These are phyloP conservation scores for Teunomyces lycoperdinae DNA, from an alignment of 805 yeast genomes.

Conservation along the genomic window DNA sequence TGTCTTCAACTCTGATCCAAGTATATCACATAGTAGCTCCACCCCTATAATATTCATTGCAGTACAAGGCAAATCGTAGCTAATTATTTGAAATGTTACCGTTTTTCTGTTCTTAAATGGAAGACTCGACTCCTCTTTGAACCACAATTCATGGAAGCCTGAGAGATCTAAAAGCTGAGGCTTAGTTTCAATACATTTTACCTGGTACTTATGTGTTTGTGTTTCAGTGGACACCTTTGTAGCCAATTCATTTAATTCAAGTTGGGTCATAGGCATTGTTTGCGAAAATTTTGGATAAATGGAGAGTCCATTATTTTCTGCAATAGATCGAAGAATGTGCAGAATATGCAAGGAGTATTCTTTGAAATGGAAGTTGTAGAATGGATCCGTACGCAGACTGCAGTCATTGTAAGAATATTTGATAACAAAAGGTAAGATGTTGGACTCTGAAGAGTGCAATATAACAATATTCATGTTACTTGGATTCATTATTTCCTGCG, in stretches of 20 bases:
- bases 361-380: slow-evolving; percentile 45
- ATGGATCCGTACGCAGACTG: slow-evolving; percentile 29
- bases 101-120: slow-evolving; percentile 29
- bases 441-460: slow-evolving; percentile 21
- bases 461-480: slow-evolving; percentile 33
- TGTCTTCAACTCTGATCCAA: slow-evolving; percentile 39
- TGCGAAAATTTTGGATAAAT: slow-evolving; percentile 28
- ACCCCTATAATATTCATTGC: slow-evolving; percentile 43
- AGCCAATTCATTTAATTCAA: slow-evolving; percentile 19
- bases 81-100: slow-evolving; percentile 47
- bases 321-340: neutral
- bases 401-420: neutral
- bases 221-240: neutral
- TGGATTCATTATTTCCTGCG: slow-evolving; percentile 22
- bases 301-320: slow-evolving; percentile 8
- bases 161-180: slow-evolving; percentile 40
- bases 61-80: slow-evolving; percentile 24
- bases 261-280: slow-evolving; percentile 31
- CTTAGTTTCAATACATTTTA: slow-evolving; percentile 17
- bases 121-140: slow-evolving; percentile 32
- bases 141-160: slow-evolving; percentile 50
- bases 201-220: slow-evolving; percentile 10
- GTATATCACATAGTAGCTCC: slow-evolving; percentile 52
- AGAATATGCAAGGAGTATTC: slow-evolving; percentile 4
- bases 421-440: neutral